phyloP scores from a whole-genome alignment of 2,329 filamentous ascomycete genomes.

The Simplicillium sp. region DNA sequence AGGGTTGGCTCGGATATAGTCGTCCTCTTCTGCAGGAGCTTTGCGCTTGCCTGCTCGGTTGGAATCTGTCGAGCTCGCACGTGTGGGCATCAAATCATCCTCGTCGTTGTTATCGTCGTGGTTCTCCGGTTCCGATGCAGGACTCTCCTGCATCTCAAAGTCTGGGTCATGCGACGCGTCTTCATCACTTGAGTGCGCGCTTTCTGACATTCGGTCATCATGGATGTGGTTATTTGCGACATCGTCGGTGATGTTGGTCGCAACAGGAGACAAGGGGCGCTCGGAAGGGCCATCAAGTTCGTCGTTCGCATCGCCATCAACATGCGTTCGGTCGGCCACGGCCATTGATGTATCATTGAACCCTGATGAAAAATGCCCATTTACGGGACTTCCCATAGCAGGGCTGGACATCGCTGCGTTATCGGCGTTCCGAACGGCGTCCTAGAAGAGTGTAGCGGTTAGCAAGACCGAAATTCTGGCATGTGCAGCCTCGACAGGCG shows the following conservation, averaged over 20 bases:
- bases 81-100: constrained; percentile 38
- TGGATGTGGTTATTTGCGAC: constrained; percentile 26
- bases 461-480: constrained; percentile 13
- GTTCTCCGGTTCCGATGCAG: constrained; percentile 17
- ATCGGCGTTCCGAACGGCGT: constrained; percentile 35
- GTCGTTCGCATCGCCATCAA: constrained; percentile 70
- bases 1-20: constrained; percentile 83
- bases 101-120: constrained; percentile 20
- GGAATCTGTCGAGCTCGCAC: constrained; percentile 64
- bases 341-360: constrained; percentile 30
- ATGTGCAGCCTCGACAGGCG: too few relatives aligned
- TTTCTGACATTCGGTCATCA: constrained; percentile 31
- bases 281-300: constrained; percentile 48
- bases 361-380: constrained; percentile 54
- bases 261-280: constrained; percentile 27
- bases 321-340: constrained; percentile 21
- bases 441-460: constrained; percentile 23
- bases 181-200: constrained; percentile 38
- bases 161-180: constrained; percentile 61
- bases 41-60: constrained; percentile 66
- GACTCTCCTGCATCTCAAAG: constrained; percentile 62
- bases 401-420: constrained; percentile 55
- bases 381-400: constrained; percentile 51
- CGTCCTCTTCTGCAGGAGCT: constrained; percentile 58
- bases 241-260: constrained; percentile 33